Evolutionary conservation across 2,329 filamentous ascomycete species (phyloP).

Genomic region (Botrytis fabae): DNA sequence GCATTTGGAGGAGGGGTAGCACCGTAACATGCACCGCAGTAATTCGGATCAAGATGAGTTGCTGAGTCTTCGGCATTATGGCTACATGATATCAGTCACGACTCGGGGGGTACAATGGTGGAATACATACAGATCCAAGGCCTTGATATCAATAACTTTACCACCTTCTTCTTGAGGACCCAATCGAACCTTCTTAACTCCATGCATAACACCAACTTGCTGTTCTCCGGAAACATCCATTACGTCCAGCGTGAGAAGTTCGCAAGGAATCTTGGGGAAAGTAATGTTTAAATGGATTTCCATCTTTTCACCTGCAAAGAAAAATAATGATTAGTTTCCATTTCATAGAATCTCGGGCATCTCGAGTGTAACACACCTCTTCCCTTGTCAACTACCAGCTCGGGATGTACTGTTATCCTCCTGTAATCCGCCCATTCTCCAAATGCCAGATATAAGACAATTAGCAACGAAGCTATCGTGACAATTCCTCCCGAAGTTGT

Average conservation of each 20-base stretch:
- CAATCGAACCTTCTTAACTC: constrained; percentile 87
- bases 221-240: constrained; percentile 99
- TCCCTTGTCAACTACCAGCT: constrained; percentile 94
- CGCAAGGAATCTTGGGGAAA: constrained; percentile 91
- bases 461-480: constrained; percentile 83
- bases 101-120: constrained; percentile 26
- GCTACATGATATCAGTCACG: constrained; percentile 44
- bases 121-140: constrained; percentile 60
- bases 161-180: constrained; percentile 72
- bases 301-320: constrained; percentile 83
- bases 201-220: constrained; percentile 90
- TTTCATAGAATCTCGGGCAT: not conserved
- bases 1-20: constrained; percentile 71
- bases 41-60: constrained; percentile 80
- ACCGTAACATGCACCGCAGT: constrained; percentile 94
- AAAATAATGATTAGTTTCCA: constrained; percentile 19
- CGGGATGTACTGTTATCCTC: constrained; percentile 80
- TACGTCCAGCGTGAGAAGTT: constrained; percentile 92
- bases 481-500: constrained; percentile 95
- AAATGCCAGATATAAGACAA: constrained; percentile 86
- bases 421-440: constrained; percentile 97
- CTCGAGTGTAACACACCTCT: constrained; percentile 61
- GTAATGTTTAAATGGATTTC: constrained; percentile 98
- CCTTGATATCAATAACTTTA: constrained; percentile 67
- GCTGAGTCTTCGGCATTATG: constrained; percentile 66